phyloP scores from a whole-genome alignment of 371 early-diverging fungal genomes.

The Thermomucor indicae-seudaticae region DNA sequence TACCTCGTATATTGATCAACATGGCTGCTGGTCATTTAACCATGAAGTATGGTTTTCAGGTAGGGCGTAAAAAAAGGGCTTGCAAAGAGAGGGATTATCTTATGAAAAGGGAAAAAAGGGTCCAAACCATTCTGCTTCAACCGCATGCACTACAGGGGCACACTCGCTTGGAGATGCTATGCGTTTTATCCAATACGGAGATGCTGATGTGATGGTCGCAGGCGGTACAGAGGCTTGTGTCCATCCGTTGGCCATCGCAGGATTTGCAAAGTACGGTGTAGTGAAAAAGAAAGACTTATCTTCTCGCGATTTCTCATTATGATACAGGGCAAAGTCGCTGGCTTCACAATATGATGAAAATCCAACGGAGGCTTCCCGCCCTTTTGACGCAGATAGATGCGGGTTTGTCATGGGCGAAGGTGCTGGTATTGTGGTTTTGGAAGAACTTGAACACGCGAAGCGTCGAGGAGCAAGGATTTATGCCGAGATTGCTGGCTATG shows the following conservation, averaged over 20 bases:
- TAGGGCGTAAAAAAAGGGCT: conserved; percentile 12
- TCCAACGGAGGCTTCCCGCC: conserved; percentile 79
- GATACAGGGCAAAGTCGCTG: conserved; percentile 78
- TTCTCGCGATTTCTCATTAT: not conserved
- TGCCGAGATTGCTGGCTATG: conserved; percentile 88
- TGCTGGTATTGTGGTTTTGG: conserved; percentile 87
- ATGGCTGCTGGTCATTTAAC: conserved; percentile 94
- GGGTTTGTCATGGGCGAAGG: conserved; percentile 98
- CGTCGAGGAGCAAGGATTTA: conserved; percentile 84
- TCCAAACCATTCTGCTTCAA: conserved; percentile 89
- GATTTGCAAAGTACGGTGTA: conserved; percentile 70
- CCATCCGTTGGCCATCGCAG: conserved; percentile 84
- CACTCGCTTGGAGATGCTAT: conserved; percentile 92
- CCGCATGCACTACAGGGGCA: conserved; percentile 95
- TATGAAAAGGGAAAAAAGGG: conserved; percentile 45
- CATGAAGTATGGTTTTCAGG: conserved; percentile 81
- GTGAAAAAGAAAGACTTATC: not conserved
- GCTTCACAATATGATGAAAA: conserved; percentile 72
- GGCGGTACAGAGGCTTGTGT: conserved; percentile 91
- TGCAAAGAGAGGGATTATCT: not conserved
- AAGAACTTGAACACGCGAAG: conserved; percentile 88
- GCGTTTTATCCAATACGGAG: conserved; percentile 87
- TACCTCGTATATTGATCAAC: conserved; percentile 87
- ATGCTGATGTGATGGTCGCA: conserved; percentile 95
- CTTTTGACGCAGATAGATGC: conserved; percentile 82